Base-by-base conservation (phyloP, 2,329 filamentous ascomycete genomes). In the Ramularia endophylla region DNA sequence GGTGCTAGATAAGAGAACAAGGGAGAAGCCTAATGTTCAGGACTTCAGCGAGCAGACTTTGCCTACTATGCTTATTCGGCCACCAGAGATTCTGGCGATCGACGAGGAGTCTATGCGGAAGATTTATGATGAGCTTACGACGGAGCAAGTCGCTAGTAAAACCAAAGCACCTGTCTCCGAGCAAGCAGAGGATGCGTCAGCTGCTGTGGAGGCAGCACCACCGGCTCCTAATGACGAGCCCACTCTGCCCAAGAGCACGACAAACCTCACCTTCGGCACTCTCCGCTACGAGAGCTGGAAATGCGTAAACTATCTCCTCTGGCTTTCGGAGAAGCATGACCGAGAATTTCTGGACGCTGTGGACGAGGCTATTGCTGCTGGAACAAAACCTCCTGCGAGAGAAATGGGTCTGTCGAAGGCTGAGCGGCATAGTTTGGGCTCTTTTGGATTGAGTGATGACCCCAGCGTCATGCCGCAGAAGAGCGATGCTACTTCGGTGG, bases 281-380 rank as follows among this genome's bases (percentile, higher is more conserved):
- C 56, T 74, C 11, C 65, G 72, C 27, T 75, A 69, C 54, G 62
- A 65, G 44, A 73, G 73, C 43, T 76, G 73, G 73, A 59, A 65
- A 35, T 58, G 57, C 6, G 59, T 75, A 34, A 68, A 71, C 38
- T 63, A 69, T 36, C 57, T 75, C 38, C 61, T 75, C 8, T 52
- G 48, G 12, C 48, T 57, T 15, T 46, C 60, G 4, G 52, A 59
- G 27, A 40, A 46, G 31, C 50, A 57, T 39, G 60, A 64, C 36
- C 19, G 34, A 8, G 38, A 44, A 2, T 58, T 57, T 43, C 37
- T 50, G 15, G 9, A 40, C 3, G 43, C 50, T n/a, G 54, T 62
- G 8, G 55, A 62, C 25, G 27, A 51, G 18, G 53, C 56, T 13
- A 56, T 60, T 28, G 43, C 50, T 2, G 43, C 29, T 4, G 53